Conservation (phyloP, 2,329 filamentous ascomycete species). For the Penicillium sclerotiorum region DNA sequence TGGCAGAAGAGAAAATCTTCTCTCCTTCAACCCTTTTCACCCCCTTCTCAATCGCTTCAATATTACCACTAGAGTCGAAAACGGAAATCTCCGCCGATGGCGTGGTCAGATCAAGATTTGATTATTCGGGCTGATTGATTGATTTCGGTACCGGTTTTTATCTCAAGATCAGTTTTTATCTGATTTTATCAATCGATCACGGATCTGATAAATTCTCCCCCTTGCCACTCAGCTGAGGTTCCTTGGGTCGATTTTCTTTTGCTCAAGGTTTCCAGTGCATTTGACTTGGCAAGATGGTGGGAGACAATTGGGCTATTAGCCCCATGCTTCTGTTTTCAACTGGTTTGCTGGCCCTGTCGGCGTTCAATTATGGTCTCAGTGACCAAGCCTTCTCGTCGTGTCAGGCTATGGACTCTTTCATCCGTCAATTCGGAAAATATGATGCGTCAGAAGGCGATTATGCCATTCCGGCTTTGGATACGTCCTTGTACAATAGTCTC, state of each 20-base stretch:
- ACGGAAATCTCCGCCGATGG: background rate
- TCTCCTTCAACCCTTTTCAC: background rate
- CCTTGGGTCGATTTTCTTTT: too few species aligned
- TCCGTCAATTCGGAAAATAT: slow-evolving; percentile 12
- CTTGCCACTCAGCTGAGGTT: background rate
- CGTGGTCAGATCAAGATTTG: background rate
- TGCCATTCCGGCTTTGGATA: slow-evolving; percentile 7
- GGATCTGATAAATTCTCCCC: slow-evolving; percentile 2
- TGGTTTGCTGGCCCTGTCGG: slow-evolving; percentile 5
- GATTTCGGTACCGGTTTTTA: background rate
- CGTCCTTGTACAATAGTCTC: slow-evolving; percentile 15
- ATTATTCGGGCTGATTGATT: too few species aligned
- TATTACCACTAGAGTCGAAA: background rate
- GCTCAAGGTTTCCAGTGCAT: too few species aligned
- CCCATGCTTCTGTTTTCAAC: slow-evolving; percentile 10
- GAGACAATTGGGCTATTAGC: slow-evolving; percentile 3
- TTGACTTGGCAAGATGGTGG: slow-evolving; percentile 7
- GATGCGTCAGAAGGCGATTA: background rate
- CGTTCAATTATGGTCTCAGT: slow-evolving; percentile 18
- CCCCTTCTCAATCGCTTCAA: background rate
- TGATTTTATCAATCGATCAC: slow-evolving; percentile 11
- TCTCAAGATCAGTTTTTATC: background rate
- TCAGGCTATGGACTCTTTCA: slow-evolving; percentile 16
- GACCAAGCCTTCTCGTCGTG: slow-evolving; percentile 14
- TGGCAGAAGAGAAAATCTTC: background rate